A percentile compares a stretch with the other conserved stretches of the same genome.
These are phyloP conservation scores for Chalciporus sp. DNA, from an alignment of 1,284 basidiomycete genomes.

Conservation along the genomic window DNA sequence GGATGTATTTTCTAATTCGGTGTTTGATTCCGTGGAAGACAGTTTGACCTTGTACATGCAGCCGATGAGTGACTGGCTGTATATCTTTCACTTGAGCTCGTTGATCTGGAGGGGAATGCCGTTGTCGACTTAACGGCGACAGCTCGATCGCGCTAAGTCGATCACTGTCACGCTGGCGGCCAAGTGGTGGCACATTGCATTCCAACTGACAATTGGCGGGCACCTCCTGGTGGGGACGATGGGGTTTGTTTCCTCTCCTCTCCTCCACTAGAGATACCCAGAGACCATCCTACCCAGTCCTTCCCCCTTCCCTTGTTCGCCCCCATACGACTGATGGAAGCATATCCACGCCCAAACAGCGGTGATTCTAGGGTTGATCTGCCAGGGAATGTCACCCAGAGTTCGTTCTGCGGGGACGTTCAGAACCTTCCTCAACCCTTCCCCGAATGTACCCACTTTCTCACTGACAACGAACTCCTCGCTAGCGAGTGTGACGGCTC, in stretches of 20 bases:
- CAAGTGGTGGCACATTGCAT: constrained; percentile 14
- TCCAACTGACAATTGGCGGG: constrained; percentile 24
- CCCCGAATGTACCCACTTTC: background rate
- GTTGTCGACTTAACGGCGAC: background rate
- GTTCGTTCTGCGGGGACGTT: background rate
- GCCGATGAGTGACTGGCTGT: too few relatives aligned
- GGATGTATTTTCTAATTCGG: constrained; percentile 14
- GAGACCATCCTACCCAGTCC: background rate
- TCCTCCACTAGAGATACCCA: constrained; percentile 7
- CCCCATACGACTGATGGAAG: background rate
- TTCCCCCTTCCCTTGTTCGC: background rate
- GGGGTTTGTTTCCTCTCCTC: background rate
- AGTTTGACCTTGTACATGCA: background rate
- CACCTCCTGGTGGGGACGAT: background rate
- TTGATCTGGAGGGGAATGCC: background rate
- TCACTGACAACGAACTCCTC: constrained; percentile 1
- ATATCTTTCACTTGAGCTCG: too few relatives aligned
- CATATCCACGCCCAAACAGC: constrained; percentile 2
- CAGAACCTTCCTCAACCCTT: background rate
- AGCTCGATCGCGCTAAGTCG: too few relatives aligned
- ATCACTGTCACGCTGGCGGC: background rate
- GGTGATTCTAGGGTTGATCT: background rate
- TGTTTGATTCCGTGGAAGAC: too few relatives aligned
- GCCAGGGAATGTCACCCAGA: background rate
- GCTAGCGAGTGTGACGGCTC: background rate